These are phyloP conservation scores for Echium plantagineum DNA, from an alignment of 257 asterid genomes.

Conservation along the genomic window DNA sequence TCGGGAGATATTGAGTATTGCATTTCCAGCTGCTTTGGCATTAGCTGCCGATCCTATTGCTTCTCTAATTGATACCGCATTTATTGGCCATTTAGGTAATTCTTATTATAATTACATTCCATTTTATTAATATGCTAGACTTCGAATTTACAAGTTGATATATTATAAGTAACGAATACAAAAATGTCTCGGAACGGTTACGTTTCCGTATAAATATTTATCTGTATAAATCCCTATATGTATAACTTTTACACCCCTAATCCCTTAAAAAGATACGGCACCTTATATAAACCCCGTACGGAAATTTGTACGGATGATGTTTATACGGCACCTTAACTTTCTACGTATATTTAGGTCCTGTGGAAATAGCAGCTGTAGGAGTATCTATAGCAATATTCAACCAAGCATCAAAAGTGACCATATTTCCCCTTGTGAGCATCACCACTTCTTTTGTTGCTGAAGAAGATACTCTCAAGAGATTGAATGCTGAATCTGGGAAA, in stretches of 20 bases:
- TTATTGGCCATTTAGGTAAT: conserved; percentile 84
- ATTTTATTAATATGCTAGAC: no score
- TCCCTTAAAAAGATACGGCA: no score
- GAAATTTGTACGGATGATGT: no score
- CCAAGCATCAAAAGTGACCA: conserved; percentile 79
- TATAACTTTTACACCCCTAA: no score
- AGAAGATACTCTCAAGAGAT: conserved; percentile 56
- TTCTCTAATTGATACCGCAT: conserved; percentile 74
- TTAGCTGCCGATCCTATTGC: conserved; percentile 96
- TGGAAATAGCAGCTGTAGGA: conserved; percentile 85
- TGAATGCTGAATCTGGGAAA: conserved; percentile 9
- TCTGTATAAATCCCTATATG: no score
- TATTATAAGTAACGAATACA: no score
- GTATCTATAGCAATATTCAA: conserved; percentile 78
- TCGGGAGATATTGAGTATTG: conserved; percentile 55
- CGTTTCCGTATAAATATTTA: no score
- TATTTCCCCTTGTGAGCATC: conserved; percentile 87
- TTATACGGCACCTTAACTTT: no score
- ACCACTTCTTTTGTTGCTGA: conserved; percentile 95
- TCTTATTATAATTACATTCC: no score
- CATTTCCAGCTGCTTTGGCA: conserved; percentile 89
- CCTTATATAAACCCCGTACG: no score
- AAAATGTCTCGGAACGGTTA: no score
- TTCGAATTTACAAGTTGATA: no score
- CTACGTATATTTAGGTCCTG: conserved; percentile 56